phyloP scores from a whole-genome alignment of 2,329 filamentous ascomycete species.

The Cladosporium sp. region DNA sequence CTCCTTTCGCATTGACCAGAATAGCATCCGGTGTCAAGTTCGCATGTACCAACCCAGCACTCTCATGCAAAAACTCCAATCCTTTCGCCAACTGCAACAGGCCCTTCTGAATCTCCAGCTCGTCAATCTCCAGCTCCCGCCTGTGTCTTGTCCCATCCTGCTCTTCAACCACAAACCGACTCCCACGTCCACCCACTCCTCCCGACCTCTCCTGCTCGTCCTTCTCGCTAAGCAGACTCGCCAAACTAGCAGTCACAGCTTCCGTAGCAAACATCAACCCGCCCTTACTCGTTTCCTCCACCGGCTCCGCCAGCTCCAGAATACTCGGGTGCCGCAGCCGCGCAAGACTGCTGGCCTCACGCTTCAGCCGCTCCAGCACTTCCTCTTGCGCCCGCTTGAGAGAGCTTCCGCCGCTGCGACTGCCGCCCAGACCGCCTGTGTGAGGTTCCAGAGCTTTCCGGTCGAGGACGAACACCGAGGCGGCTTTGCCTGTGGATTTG shows the following conservation, averaged over 20 bases:
- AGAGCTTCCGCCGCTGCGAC: constrained; percentile 63
- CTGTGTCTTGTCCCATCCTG: constrained; percentile 69
- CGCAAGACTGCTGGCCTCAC: constrained; percentile 86
- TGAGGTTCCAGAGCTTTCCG: constrained; percentile 78
- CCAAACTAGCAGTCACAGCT: constrained; percentile 83
- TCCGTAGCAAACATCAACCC: constrained; percentile 96
- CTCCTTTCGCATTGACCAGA: constrained; percentile 93
- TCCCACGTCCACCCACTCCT: constrained; percentile 65
- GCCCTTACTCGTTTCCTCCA: constrained; percentile 89
- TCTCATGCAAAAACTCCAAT: constrained; percentile 92
- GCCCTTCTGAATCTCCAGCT: constrained; percentile 96
- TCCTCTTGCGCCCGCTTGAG: constrained; percentile 84
- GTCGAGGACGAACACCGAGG: constrained; percentile 93
- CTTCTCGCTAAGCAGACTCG: constrained; percentile 80
- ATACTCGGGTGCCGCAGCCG: constrained; percentile 88
- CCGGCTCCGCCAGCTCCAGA: constrained; percentile 88
- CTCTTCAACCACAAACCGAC: constrained; percentile 80
- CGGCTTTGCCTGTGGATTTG: constrained; percentile 86
- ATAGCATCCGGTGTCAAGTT: constrained; percentile 94
- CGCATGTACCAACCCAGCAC: constrained; percentile 87
- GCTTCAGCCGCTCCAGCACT: constrained; percentile 85
- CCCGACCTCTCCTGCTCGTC: constrained; percentile 77
- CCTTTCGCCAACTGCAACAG: constrained; percentile 91
- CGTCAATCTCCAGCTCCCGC: constrained; percentile 89
- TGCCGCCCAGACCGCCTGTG: constrained; percentile 46